Percentiles rank a stretch among this genome's conserved stretches.
Evolutionary conservation across 352 stramenopile species (phyloP).

Genomic region (Chrysophaeum taylorii): DNA sequence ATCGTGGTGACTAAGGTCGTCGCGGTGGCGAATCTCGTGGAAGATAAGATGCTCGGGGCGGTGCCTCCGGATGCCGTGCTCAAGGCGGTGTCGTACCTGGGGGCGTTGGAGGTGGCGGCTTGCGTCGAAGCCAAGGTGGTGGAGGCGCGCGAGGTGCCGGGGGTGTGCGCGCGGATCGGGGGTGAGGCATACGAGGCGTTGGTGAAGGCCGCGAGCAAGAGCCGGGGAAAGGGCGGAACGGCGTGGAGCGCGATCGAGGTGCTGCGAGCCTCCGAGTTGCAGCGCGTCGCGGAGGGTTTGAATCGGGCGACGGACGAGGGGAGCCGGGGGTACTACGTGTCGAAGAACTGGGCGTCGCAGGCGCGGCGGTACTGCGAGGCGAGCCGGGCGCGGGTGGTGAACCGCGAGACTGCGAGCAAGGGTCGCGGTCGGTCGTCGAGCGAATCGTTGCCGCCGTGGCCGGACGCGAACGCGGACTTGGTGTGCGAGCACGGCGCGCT

Average conservation of each 20-base stretch:
- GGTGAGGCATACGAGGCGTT: not conserved
- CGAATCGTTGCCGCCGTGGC: slow-evolving; percentile 6
- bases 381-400: not conserved
- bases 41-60: no score
- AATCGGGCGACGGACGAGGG: not conserved
- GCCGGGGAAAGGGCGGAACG: not conserved
- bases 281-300: not conserved
- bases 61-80: no score
- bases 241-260: not conserved
- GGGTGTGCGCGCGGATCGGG: not conserved
- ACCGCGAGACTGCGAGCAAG: not conserved
- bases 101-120: no score
- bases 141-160: not conserved
- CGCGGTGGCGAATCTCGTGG: no score
- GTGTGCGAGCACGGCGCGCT: slow-evolving; percentile 7
- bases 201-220: not conserved
- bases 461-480: slow-evolving; percentile 3
- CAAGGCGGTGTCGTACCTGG: no score
- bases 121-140: no score
- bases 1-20: no score
- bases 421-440: not conserved
- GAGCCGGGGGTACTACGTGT: not conserved
- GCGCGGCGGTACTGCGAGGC: slow-evolving; percentile 3
- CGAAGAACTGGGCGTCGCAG: not conserved
- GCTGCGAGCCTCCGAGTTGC: not conserved